These are phyloP conservation scores for Russula earlei DNA, from an alignment of 768 basidiomycete genomes.

Conservation along the genomic window DNA sequence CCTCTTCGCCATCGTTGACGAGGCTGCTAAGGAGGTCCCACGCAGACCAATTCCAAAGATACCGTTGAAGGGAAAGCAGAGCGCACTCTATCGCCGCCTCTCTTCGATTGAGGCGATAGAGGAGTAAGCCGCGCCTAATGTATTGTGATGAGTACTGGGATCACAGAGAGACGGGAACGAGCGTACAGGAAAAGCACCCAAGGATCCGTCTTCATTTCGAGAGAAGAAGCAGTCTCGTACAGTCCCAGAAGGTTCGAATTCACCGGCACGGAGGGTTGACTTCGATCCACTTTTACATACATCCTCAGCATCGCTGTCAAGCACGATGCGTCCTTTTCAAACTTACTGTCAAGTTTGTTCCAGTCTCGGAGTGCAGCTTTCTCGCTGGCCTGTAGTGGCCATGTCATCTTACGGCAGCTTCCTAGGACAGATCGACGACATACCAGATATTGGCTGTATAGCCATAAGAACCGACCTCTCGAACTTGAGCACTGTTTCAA, in stretches of 20 bases:
- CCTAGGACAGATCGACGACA: slow-evolving; percentile 26
- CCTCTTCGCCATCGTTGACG: slow-evolving; percentile 20
- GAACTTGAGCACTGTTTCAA: slow-evolving; percentile 57
- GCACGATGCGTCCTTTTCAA: not conserved
- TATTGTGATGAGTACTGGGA: slow-evolving; percentile 3
- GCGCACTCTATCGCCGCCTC: slow-evolving; percentile 81
- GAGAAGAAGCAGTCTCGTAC: slow-evolving; percentile 34
- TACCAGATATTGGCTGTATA: slow-evolving; percentile 84
- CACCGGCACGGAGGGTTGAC: slow-evolving; percentile 57
- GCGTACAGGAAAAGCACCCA: slow-evolving; percentile 74
- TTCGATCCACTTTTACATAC: slow-evolving; percentile 54
- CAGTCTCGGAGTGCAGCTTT: slow-evolving; percentile 74
- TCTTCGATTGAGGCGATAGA: slow-evolving; percentile 67
- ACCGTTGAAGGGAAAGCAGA: slow-evolving; percentile 42
- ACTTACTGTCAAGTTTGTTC: slow-evolving; percentile 73
- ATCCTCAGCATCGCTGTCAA: not conserved
- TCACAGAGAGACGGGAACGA: not conserved
- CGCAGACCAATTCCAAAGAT: slow-evolving; percentile 21
- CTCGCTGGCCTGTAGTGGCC: slow-evolving; percentile 57
- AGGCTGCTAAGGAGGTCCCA: slow-evolving; percentile 16
- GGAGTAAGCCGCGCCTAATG: slow-evolving; percentile 70
- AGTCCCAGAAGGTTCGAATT: slow-evolving; percentile 51
- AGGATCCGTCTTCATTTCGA: slow-evolving; percentile 57
- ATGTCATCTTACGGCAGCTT: slow-evolving; percentile 8
- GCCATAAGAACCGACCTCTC: slow-evolving; percentile 64